Conservation (phyloP, 345 rosid species). For the Aquilaria sinensis region DNA sequence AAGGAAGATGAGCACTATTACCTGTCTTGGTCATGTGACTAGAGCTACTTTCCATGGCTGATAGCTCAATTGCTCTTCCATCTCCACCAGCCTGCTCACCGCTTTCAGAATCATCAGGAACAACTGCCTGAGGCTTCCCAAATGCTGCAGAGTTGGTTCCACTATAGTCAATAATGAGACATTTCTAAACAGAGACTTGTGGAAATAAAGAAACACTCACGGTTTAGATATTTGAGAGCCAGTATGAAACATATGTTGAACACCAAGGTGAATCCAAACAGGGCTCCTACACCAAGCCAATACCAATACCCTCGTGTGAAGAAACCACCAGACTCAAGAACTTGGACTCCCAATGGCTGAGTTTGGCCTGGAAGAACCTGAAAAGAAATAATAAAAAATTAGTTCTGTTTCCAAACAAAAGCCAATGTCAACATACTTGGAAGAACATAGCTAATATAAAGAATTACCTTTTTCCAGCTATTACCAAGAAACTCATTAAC, state of each 20-base stretch:
- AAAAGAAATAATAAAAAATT: background rate
- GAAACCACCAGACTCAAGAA: slow-evolving; percentile 40
- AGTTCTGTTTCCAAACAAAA: background rate
- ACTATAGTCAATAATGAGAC: background rate
- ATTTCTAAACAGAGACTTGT: slow-evolving; percentile 7
- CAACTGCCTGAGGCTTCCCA: slow-evolving; percentile 42
- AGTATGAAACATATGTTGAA: slow-evolving; percentile 39
- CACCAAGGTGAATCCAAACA: slow-evolving; percentile 41
- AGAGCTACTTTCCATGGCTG: slow-evolving; percentile 16
- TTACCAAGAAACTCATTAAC: slow-evolving; percentile 68
- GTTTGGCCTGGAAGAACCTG: slow-evolving; percentile 16
- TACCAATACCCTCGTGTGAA: slow-evolving; percentile 48
- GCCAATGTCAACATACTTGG: background rate
- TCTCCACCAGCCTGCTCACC: slow-evolving; percentile 19
- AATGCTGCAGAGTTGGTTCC: slow-evolving; percentile 38
- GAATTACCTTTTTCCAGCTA: slow-evolving; percentile 52
- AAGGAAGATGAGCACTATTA: background rate
- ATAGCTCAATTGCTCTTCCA: slow-evolving; percentile 28
- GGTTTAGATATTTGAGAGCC: slow-evolving; percentile 47
- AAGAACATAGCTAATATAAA: slow-evolving; percentile 10
- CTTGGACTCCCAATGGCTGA: slow-evolving; percentile 34
- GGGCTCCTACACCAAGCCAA: slow-evolving; percentile 60
- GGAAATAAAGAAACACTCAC: slow-evolving; percentile 27
- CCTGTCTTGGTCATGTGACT: slow-evolving; percentile 18
- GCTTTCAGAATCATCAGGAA: slow-evolving; percentile 34